phyloP scores from a whole-genome alignment of 495 filamentous ascomycete species.

The Corynascus novoguineensis region DNA sequence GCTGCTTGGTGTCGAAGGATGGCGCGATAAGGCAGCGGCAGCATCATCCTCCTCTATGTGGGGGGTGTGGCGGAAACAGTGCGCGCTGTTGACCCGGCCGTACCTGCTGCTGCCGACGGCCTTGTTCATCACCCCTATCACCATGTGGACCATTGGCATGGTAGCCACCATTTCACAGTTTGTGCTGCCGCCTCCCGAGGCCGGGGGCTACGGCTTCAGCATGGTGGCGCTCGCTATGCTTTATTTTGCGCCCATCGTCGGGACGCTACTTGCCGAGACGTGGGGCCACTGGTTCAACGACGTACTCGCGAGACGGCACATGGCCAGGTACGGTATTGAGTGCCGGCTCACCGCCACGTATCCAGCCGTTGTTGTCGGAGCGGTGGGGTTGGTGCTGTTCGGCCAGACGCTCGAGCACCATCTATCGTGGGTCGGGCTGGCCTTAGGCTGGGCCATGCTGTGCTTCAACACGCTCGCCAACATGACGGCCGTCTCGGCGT shows the following conservation, averaged over 20 bases:
- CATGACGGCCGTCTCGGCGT: conserved; percentile 33
- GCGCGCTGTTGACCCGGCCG: conserved; percentile 21
- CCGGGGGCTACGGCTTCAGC: conserved; percentile 27
- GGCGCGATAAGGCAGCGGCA: not conserved
- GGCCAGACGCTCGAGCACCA: conserved; percentile 32
- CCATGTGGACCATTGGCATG: conserved; percentile 37
- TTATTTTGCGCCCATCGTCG: conserved; percentile 37
- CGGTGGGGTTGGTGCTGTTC: conserved; percentile 31
- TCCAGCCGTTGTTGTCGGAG: conserved; percentile 45
- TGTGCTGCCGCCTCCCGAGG: conserved; percentile 28
- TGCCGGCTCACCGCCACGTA: conserved; percentile 55
- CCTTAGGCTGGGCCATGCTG: conserved; percentile 29
- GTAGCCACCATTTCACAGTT: conserved; percentile 31
- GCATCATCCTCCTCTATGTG: conserved; percentile 10
- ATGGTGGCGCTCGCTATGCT: conserved; percentile 26
- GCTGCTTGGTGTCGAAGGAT: not conserved
- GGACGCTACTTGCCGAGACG: conserved; percentile 29
- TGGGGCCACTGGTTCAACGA: conserved; percentile 41
- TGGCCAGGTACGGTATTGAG: conserved; percentile 45
- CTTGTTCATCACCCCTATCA: conserved; percentile 17
- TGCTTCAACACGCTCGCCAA: conserved; percentile 27
- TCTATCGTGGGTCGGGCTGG: conserved; percentile 29
- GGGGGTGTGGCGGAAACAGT: conserved; percentile 21
- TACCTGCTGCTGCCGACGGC: conserved; percentile 29
- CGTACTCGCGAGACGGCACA: conserved; percentile 26